Evolutionary conservation across 1,139 yeast species (phyloP).

Genomic region (Pichia inconspicua): DNA sequence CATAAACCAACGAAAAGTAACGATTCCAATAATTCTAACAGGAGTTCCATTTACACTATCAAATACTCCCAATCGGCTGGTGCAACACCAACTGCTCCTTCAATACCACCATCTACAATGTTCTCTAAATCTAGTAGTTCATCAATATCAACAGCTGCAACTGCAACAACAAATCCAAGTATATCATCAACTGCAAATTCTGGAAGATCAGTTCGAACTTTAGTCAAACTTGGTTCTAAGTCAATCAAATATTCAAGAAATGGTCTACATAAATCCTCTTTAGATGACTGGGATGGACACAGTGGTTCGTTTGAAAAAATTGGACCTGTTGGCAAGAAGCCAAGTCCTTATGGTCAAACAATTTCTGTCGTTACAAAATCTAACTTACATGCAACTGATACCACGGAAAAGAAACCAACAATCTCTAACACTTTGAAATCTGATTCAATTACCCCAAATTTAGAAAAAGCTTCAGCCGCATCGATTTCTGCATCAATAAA

Average conservation of each 20-base stretch:
- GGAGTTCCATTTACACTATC: background rate
- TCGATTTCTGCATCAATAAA: background rate
- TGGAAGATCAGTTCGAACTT: conserved; percentile 7
- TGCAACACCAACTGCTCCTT: background rate
- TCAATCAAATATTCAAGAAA: conserved; percentile 6
- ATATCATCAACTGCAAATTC: background rate
- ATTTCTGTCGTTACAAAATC: conserved; percentile 27
- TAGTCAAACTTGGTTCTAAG: conserved; percentile 12
- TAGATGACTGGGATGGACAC: conserved; percentile 15
- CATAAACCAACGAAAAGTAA: conserved; percentile 3
- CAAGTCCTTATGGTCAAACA: conserved; percentile 27
- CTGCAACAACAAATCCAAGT: background rate
- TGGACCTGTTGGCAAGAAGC: conserved; percentile 28
- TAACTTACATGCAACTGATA: conserved; percentile 17
- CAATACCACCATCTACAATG: background rate
- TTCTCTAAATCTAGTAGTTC: background rate
- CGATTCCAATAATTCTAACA: conserved; percentile 4
- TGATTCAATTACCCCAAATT: background rate
- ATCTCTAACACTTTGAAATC: background rate
- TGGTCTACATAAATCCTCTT: background rate
- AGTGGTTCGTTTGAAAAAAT: conserved; percentile 25
- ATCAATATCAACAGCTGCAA: background rate
- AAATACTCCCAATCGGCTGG: background rate
- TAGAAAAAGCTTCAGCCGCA: background rate
- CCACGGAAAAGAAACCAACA: background rate